Percentiles rank a stretch among this genome's conserved stretches.
Conservation (phyloP, 768 basidiomycete genomes). For the Auriculariales sp. region DNA sequence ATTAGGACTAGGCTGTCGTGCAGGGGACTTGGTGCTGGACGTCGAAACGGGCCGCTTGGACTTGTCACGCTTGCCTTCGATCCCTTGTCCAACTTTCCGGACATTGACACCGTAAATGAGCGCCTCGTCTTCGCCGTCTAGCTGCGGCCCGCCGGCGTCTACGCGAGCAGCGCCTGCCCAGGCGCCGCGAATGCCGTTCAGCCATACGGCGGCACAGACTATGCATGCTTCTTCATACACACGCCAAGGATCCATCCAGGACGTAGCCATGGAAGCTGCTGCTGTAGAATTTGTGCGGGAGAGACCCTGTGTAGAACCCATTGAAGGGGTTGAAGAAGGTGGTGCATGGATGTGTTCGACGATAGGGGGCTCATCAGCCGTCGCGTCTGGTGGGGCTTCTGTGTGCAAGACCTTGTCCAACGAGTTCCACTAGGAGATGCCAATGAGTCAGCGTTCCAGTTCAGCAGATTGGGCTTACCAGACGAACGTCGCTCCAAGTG, state of each 20-base stretch:
- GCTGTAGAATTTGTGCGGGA: not conserved
- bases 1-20: not conserved
- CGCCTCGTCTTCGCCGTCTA: slow-evolving; percentile 57
- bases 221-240: slow-evolving; percentile 78
- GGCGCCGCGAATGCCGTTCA: slow-evolving; percentile 44
- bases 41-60: no score
- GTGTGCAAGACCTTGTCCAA: slow-evolving; percentile 45
- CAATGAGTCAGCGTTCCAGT: no score
- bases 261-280: slow-evolving; percentile 7
- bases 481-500: slow-evolving; percentile 71
- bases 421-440: slow-evolving; percentile 50
- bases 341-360: slow-evolving; percentile 6
- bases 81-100: slow-evolving; percentile 51
- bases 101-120: slow-evolving; percentile 27
- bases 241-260: slow-evolving; percentile 65
- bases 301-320: slow-evolving; percentile 18
- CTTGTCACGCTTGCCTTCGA: slow-evolving; percentile 40
- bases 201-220: slow-evolving; percentile 72
- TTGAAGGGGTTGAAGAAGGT: slow-evolving; percentile 2
- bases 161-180: not conserved
- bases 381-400: slow-evolving; percentile 1
- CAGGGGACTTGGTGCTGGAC: not conserved
- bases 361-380: slow-evolving; percentile 13
- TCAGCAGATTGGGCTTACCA: no score
- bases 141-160: slow-evolving; percentile 30